Evolutionary conservation across 257 asterid genomes (phyloP).

Genomic region (Capsicum chinense): DNA sequence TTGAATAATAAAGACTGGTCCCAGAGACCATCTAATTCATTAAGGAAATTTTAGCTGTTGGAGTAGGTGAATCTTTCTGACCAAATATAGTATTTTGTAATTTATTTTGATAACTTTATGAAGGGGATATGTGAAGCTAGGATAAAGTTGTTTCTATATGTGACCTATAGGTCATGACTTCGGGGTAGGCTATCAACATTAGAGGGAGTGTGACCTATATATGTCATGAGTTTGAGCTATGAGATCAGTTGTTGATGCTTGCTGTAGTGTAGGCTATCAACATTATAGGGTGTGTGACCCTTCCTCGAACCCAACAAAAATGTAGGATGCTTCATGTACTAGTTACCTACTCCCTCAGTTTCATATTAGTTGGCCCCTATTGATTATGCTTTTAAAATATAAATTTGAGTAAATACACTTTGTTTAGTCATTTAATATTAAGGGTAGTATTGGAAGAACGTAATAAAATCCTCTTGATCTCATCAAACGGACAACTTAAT

Average conservation of each 20-base stretch:
- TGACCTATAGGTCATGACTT: neutral
- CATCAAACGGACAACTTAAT: too few relatives aligned
- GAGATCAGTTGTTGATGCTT: neutral
- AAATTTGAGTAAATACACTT: too few relatives aligned
- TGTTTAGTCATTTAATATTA: too few relatives aligned
- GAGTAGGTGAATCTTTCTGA: neutral
- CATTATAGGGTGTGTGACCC: neutral
- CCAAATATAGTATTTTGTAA: too few relatives aligned
- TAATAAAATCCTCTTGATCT: too few relatives aligned
- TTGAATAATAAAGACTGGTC: neutral
- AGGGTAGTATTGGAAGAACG: too few relatives aligned
- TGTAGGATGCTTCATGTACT: too few relatives aligned
- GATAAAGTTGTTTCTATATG: neutral
- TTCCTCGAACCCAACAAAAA: too few relatives aligned
- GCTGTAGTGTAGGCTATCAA: neutral
- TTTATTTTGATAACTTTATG: neutral
- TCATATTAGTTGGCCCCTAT: too few relatives aligned
- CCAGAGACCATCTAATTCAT: neutral
- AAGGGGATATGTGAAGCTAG: neutral
- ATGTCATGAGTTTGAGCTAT: neutral
- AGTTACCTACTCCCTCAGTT: too few relatives aligned
- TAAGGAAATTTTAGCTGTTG: neutral
- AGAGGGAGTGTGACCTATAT: neutral
- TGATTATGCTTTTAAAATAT: too few relatives aligned
- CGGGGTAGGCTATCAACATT: neutral